These are phyloP conservation scores for Talaromyces trachyspermus DNA, from an alignment of 495 filamentous ascomycete species.

Conservation along the genomic window DNA sequence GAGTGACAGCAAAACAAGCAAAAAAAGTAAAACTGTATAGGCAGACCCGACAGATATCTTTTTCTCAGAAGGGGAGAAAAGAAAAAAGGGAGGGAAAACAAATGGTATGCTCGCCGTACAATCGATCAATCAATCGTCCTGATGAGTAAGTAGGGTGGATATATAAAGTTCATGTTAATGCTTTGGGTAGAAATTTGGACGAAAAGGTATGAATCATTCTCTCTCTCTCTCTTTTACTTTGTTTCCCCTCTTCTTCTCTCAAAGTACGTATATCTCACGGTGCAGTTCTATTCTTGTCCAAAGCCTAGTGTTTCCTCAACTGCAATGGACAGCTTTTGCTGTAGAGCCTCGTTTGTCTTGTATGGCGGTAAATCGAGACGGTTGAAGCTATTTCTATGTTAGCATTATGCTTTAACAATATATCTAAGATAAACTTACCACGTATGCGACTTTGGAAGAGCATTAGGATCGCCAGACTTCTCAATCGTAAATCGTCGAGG, in stretches of 20 bases:
- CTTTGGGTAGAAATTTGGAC: no score
- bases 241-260: no score
- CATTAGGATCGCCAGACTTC: slow-evolving; percentile 82
- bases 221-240: not conserved
- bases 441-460: slow-evolving; percentile 94
- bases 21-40: not conserved
- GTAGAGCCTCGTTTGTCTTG: slow-evolving; percentile 74
- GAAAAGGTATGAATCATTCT: not conserved
- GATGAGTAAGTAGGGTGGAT: no score
- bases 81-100: not conserved
- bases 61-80: not conserved
- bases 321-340: slow-evolving; percentile 85
- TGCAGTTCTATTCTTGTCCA: slow-evolving; percentile 75
- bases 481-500: slow-evolving; percentile 96
- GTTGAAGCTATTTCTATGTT: slow-evolving; percentile 66
- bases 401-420: slow-evolving; percentile 9
- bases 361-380: slow-evolving; percentile 94
- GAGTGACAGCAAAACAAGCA: not conserved
- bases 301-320: slow-evolving; percentile 99
- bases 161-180: no score
- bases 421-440: slow-evolving; percentile 57
- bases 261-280: not conserved
- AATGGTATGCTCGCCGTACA: slow-evolving; percentile 1
- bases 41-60: not conserved
- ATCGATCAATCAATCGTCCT: not conserved